phyloP scores from a whole-genome alignment of 2,329 filamentous ascomycete species.

The Talaromyces albobiverticillius region DNA sequence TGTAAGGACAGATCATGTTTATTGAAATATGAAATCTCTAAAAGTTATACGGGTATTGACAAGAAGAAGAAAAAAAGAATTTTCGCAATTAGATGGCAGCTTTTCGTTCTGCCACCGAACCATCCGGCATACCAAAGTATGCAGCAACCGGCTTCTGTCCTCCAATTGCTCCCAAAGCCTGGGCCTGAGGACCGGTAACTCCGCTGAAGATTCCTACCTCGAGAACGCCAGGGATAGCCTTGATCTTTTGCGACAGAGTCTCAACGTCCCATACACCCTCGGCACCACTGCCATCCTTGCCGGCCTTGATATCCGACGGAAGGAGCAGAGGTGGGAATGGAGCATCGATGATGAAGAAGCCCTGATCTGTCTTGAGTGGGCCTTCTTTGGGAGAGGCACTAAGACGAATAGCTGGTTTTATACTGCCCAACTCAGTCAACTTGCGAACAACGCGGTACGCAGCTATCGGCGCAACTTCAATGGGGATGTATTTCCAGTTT shows the following conservation, averaged over 20 bases:
- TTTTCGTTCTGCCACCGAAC: constrained; percentile 58
- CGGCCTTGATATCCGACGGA: constrained; percentile 51
- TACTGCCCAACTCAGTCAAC: constrained; percentile 70
- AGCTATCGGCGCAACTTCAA: constrained; percentile 87
- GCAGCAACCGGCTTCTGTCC: constrained; percentile 90
- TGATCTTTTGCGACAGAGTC: constrained; percentile 69
- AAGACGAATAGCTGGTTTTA: constrained; percentile 67
- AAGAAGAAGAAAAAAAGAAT: not conserved
- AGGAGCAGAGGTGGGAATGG: constrained; percentile 75
- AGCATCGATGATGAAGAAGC: constrained; percentile 88
- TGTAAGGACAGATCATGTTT: not conserved
- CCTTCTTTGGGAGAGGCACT: constrained; percentile 75
- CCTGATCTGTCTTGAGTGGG: constrained; percentile 80
- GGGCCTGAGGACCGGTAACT: constrained; percentile 69
- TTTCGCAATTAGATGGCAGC: constrained; percentile 25
- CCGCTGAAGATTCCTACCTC: constrained; percentile 92
- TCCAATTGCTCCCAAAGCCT: constrained; percentile 58
- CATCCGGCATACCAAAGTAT: constrained; percentile 90
- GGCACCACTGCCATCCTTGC: constrained; percentile 53
- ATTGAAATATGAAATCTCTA: not conserved
- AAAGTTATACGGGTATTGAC: constrained; percentile 3
- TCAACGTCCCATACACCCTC: constrained; percentile 78
- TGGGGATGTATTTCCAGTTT: constrained; percentile 80
- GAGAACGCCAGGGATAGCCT: constrained; percentile 79
- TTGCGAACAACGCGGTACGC: constrained; percentile 72